These are phyloP conservation scores for Hansenula anomala DNA, from an alignment of 1,139 yeast genomes.

Conservation along the genomic window DNA sequence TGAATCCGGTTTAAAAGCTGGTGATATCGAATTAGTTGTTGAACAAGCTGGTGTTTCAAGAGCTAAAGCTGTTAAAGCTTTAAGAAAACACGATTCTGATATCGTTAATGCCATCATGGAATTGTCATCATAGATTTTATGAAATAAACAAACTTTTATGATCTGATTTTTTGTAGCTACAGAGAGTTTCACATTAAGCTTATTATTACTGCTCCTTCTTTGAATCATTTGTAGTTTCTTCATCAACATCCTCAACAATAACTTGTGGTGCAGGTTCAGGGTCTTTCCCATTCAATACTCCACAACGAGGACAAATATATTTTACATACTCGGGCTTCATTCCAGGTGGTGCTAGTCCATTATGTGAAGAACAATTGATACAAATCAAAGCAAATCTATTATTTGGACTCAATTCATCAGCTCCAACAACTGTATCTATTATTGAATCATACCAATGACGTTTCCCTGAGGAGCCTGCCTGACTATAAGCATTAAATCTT, in stretches of 20 bases:
- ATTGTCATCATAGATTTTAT: constrained; percentile 39
- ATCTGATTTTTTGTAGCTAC: no score
- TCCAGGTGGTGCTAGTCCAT: constrained; percentile 82
- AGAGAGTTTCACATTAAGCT: no score
- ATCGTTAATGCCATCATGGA: constrained; percentile 96
- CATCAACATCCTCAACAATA: background rate
- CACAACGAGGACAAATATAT: constrained; percentile 75
- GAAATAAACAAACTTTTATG: no score
- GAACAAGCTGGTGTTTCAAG: constrained; percentile 90
- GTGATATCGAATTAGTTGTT: constrained; percentile 75
- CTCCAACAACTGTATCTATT: constrained; percentile 58
- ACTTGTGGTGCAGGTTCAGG: background rate
- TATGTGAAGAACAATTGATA: constrained; percentile 57
- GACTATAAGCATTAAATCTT: background rate
- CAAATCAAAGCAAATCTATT: constrained; percentile 74
- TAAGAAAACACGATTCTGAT: constrained; percentile 86
- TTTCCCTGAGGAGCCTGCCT: background rate
- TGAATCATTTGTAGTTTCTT: background rate
- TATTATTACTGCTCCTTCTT: no score
- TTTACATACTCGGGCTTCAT: constrained; percentile 47
- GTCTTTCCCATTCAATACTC: constrained; percentile 36
- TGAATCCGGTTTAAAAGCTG: constrained; percentile 73
- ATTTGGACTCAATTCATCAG: constrained; percentile 61
- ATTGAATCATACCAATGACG: constrained; percentile 22
- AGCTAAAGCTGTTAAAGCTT: constrained; percentile 87